Conservation (phyloP, 371 early-diverging fungal genomes). For the Mucor circinelloides region DNA sequence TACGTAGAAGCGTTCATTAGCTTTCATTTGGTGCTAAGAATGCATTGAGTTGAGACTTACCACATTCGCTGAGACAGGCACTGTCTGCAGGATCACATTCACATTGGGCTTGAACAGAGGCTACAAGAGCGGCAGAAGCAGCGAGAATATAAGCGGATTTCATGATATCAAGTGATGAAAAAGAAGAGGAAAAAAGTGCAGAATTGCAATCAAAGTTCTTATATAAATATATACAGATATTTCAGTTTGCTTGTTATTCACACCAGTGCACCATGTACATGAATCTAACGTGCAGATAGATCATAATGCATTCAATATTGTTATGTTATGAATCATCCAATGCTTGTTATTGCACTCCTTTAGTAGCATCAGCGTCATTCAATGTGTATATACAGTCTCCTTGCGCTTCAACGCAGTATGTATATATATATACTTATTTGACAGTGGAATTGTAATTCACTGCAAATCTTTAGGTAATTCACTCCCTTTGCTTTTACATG, state of each 20-base stretch:
- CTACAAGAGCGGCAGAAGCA: constrained; percentile 11
- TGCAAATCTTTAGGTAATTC: not conserved
- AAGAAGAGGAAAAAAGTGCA: not conserved
- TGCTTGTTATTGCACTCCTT: not conserved
- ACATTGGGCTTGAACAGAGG: constrained; percentile 28
- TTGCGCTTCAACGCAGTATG: not conserved
- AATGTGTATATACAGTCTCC: not conserved
- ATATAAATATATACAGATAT: not conserved
- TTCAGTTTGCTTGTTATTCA: not conserved
- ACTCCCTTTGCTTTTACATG: not conserved
- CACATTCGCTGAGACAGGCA: constrained; percentile 30
- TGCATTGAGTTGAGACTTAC: constrained; percentile 19
- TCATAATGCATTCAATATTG: not conserved
- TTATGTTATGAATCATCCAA: not conserved
- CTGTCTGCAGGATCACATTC: constrained; percentile 26
- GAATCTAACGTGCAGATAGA: not conserved
- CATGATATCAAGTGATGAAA: constrained; percentile 1
- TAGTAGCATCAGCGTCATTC: not conserved
- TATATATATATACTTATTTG: not conserved
- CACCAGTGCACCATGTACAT: not conserved
- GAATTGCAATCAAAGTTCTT: not conserved
- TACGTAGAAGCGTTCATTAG: constrained; percentile 3
- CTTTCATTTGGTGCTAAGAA: not conserved
- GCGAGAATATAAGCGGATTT: constrained; percentile 14
- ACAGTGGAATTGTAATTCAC: not conserved